These are phyloP conservation scores for Wickerhamomyces sp. DNA, from an alignment of 1,139 yeast genomes.

Conservation along the genomic window DNA sequence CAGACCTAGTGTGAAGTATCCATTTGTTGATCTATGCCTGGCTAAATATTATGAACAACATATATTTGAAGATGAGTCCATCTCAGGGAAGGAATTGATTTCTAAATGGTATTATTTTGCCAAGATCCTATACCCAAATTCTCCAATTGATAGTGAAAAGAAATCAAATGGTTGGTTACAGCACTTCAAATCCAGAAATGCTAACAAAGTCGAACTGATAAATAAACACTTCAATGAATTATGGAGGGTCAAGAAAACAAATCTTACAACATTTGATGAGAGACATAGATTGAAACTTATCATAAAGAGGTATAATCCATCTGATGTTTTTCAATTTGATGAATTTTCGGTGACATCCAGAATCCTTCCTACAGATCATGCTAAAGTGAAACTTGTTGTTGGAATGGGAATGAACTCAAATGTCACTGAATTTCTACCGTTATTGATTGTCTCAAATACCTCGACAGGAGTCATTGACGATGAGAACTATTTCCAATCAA, in stretches of 20 bases:
- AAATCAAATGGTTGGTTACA: conserved; percentile 31
- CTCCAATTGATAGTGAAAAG: conserved; percentile 1
- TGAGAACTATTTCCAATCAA: conserved; percentile 8
- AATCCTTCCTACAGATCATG: conserved; percentile 13
- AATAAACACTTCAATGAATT: neutral
- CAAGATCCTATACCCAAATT: conserved; percentile 7
- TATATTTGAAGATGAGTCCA: conserved; percentile 21
- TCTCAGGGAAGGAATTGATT: conserved; percentile 25
- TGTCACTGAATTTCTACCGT: conserved; percentile 12
- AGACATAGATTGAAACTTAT: conserved; percentile 5
- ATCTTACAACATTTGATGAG: conserved; percentile 1
- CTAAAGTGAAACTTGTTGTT: conserved; percentile 8
- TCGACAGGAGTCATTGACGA: neutral
- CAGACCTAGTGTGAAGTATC: conserved; percentile 11
- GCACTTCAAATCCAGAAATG: conserved; percentile 28
- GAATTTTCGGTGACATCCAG: conserved; percentile 20
- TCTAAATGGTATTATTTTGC: conserved; percentile 26
- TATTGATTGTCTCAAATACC: conserved; percentile 10
- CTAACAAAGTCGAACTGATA: conserved; percentile 21
- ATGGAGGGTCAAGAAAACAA: too few relatives aligned
- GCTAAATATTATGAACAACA: conserved; percentile 29
- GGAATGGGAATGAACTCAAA: conserved; percentile 17
- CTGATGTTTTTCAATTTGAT: conserved; percentile 24
- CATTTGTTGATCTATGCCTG: conserved; percentile 29
- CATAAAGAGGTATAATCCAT: conserved; percentile 9